phyloP scores from a whole-genome alignment of 1,284 basidiomycete genomes.

The Entoloma clypeatum region DNA sequence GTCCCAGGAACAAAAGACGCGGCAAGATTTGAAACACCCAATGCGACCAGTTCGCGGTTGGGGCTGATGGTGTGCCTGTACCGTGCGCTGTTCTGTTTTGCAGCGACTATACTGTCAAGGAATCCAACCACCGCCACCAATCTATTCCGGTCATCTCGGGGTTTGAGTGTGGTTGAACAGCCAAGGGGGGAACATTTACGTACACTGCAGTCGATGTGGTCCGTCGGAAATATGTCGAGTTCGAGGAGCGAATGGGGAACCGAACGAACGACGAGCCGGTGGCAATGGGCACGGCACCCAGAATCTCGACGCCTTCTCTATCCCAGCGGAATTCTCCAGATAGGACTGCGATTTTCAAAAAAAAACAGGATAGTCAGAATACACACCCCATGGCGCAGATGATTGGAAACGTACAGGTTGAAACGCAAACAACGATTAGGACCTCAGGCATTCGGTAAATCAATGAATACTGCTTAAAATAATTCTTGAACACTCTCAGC shows the following conservation, averaged over 20 bases:
- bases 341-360: slow-evolving; percentile 54
- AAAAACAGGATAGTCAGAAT: slow-evolving; percentile 3
- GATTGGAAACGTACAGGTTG: slow-evolving; percentile 59
- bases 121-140: slow-evolving; percentile 74
- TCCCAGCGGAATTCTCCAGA: slow-evolving; percentile 76
- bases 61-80: slow-evolving; percentile 88
- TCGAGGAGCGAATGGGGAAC: slow-evolving; percentile 61
- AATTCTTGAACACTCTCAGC: slow-evolving; percentile 50
- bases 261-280: slow-evolving; percentile 58
- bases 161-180: background rate
- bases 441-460: slow-evolving; percentile 86
- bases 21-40: slow-evolving; percentile 80
- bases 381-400: background rate
- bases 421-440: slow-evolving; percentile 61
- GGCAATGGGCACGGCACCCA: slow-evolving; percentile 71
- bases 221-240: slow-evolving; percentile 60
- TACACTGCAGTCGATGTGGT: slow-evolving; percentile 81
- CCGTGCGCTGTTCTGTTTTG: slow-evolving; percentile 80
- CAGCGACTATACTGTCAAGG: slow-evolving; percentile 80
- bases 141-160: slow-evolving; percentile 32
- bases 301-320: slow-evolving; percentile 71
- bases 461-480: slow-evolving; percentile 55
- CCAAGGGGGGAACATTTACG: slow-evolving; percentile 21
- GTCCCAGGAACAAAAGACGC: slow-evolving; percentile 82
- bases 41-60: slow-evolving; percentile 86